Evolutionary conservation across 2,329 filamentous ascomycete species (phyloP).

Genomic region (Zymoseptoria pseudotritici): DNA sequence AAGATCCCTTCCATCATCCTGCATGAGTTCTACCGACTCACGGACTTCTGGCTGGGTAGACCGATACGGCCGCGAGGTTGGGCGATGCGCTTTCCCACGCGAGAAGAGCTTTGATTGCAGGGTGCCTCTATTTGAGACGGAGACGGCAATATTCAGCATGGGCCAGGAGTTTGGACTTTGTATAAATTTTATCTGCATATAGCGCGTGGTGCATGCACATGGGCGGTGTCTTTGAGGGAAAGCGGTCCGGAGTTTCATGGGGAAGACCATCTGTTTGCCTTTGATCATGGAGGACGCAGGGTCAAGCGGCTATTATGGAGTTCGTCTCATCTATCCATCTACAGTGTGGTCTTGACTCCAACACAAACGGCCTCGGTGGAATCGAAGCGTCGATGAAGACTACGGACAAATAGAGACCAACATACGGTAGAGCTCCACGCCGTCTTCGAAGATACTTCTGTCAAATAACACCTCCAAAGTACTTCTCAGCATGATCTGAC

Average conservation of each 20-base stretch:
- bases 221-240: not conserved
- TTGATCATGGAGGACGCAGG: not conserved
- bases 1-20: constrained; percentile 40
- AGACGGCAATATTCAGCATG: not conserved
- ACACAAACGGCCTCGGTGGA: too few relatives aligned
- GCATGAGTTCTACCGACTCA: constrained; percentile 49
- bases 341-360: too few relatives aligned
- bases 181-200: not conserved
- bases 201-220: not conserved
- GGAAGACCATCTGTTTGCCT: not conserved
- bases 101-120: constrained; percentile 19
- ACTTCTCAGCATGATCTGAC: too few relatives aligned
- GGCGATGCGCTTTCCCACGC: constrained; percentile 42
- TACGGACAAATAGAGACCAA: too few relatives aligned
- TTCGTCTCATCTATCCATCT: not conserved
- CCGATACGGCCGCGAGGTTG: constrained; percentile 51
- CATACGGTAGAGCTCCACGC: too few relatives aligned
- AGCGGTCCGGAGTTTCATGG: not conserved
- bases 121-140: not conserved
- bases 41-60: constrained; percentile 57
- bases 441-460: not conserved
- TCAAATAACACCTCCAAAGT: not conserved
- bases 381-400: too few relatives aligned
- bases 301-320: not conserved
- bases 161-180: not conserved